Percentiles rank a stretch among this genome's conserved stretches.
Evolutionary conservation across 257 asterid genomes (phyloP).

Genomic region (Verbascum thapsus): DNA sequence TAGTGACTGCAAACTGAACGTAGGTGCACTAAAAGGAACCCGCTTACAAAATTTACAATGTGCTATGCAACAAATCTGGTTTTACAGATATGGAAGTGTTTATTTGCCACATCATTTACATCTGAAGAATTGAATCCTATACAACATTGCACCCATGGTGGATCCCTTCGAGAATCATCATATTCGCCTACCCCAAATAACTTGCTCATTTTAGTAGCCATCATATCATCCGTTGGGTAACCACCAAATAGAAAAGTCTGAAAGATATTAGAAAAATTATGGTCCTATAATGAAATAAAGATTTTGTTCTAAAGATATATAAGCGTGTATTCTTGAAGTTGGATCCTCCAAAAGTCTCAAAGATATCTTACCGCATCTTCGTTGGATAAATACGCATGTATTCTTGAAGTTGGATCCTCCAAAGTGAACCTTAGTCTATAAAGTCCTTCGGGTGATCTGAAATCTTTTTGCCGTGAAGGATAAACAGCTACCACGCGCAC

Average conservation of each 20-base stretch:
- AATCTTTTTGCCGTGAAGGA: constrained; percentile 13
- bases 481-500: constrained; percentile 17
- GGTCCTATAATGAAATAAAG: not conserved
- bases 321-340: constrained; percentile 25
- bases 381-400: constrained; percentile 20
- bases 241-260: constrained; percentile 14
- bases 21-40: too few species aligned
- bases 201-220: constrained; percentile 9
- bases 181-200: constrained; percentile 2
- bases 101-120: not conserved
- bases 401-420: constrained; percentile 26
- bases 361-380: constrained; percentile 19
- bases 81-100: constrained; percentile 1
- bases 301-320: not conserved
- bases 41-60: too few species aligned
- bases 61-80: not conserved
- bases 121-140: constrained; percentile 16
- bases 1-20: too few species aligned
- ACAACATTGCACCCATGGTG: constrained; percentile 27
- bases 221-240: not conserved
- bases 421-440: constrained; percentile 21
- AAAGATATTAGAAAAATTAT: not conserved
- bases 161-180: not conserved
- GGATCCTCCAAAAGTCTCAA: constrained; percentile 27
- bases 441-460: constrained; percentile 11